Conservation (phyloP, 768 basidiomycete genomes). For the Boletus rubropictus region DNA sequence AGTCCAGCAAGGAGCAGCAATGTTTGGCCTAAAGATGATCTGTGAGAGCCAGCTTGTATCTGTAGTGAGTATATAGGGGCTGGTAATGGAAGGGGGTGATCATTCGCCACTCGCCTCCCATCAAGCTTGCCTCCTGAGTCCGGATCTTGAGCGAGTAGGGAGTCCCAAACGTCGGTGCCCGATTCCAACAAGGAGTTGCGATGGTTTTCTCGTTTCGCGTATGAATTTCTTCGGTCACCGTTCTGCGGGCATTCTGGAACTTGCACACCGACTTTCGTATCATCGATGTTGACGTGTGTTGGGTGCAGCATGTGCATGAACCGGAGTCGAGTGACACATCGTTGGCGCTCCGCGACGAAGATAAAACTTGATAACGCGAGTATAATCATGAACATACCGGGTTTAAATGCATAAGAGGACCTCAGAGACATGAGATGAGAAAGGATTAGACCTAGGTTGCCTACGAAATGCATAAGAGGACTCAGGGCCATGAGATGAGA, state of each 20-base stretch:
- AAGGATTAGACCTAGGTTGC: slow-evolving; percentile 1
- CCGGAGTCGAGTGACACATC: neutral
- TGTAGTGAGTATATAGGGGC: neutral
- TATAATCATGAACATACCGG: neutral
- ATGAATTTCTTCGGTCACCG: neutral
- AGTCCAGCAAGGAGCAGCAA: neutral
- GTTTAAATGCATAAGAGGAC: neutral
- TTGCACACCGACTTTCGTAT: slow-evolving; percentile 3
- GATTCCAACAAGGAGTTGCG: neutral
- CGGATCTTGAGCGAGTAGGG: neutral
- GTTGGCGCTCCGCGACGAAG: neutral
- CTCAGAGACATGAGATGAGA: neutral
- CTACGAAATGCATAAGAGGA: neutral
- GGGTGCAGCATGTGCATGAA: neutral
- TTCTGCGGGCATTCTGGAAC: neutral
- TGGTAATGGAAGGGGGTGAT: neutral
- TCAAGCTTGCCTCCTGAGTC: neutral
- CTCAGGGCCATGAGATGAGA: too few species aligned
- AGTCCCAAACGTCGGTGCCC: neutral
- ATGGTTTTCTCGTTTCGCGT: neutral
- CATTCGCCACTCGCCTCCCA: neutral
- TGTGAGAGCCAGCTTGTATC: neutral
- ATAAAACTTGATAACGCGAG: neutral
- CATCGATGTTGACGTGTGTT: neutral
- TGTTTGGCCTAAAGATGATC: neutral